A percentile compares a stretch with the other conserved stretches of the same genome.
Conservation (phyloP, 1,284 basidiomycete species). For the Testicularia cyperi region DNA sequence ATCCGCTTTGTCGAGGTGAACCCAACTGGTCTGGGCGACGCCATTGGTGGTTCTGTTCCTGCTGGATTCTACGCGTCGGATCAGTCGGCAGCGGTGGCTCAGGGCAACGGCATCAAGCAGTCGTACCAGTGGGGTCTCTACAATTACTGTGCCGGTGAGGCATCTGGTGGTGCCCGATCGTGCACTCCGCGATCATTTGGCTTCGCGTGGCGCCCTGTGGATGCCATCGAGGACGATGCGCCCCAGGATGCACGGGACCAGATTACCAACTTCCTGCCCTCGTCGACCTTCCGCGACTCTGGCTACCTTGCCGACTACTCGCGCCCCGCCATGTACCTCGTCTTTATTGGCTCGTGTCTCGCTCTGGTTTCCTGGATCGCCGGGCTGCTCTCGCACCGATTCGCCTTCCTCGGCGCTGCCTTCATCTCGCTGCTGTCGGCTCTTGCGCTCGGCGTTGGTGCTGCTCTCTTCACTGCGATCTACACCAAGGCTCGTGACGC, state of each 20-base stretch:
- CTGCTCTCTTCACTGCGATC: constrained; percentile 53
- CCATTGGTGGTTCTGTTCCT: constrained; percentile 1
- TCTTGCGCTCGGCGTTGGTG: constrained; percentile 41
- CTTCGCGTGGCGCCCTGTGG: constrained; percentile 39
- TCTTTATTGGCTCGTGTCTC: constrained; percentile 55
- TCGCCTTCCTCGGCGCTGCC: constrained; percentile 48
- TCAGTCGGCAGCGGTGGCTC: constrained; percentile 13
- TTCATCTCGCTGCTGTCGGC: constrained; percentile 48
- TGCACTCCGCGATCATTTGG: constrained; percentile 36
- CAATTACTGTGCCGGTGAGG: constrained; percentile 45
- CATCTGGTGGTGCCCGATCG: constrained; percentile 9
- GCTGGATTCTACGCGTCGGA: constrained; percentile 30
- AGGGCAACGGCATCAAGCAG: constrained; percentile 36
- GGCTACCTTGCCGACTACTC: constrained; percentile 43
- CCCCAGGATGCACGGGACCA: constrained; percentile 7
- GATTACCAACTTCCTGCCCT: constrained; percentile 20
- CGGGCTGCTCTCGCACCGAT: constrained; percentile 45
- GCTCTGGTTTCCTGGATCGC: constrained; percentile 49
- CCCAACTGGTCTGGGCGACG: constrained; percentile 23
- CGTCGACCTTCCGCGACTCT: constrained; percentile 31
- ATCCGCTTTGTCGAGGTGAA: constrained; percentile 43
- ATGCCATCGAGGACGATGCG: constrained; percentile 27
- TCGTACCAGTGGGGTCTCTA: constrained; percentile 51
- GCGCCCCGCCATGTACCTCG: constrained; percentile 49
- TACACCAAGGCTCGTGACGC: constrained; percentile 32